Conservation (phyloP, 2,329 filamentous ascomycete genomes). For the Chaetomium sp. region DNA sequence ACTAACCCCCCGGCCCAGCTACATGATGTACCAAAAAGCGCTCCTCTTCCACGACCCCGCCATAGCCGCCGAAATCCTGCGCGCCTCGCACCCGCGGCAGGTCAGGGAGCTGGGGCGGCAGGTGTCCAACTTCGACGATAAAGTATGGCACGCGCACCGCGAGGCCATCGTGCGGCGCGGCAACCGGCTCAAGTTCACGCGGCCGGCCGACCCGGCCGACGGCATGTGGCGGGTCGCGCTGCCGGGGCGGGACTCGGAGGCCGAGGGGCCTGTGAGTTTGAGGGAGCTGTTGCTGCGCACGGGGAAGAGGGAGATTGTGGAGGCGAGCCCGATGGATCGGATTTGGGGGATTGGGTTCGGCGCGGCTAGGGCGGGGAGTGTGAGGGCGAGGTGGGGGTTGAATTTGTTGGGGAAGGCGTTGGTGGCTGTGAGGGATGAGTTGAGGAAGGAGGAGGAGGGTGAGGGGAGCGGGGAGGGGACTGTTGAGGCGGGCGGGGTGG, state of each 20-base stretch:
- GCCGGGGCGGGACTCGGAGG: not conserved
- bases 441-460: constrained; percentile 47
- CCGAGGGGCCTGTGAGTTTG: constrained; percentile 40
- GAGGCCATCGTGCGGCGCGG: constrained; percentile 58
- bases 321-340: constrained; percentile 61
- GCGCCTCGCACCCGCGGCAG: constrained; percentile 47
- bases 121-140: constrained; percentile 55
- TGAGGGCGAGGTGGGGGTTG: constrained; percentile 57
- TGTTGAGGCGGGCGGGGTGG: not conserved
- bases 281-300: constrained; percentile 56
- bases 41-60: constrained; percentile 50
- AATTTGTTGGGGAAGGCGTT: constrained; percentile 67
- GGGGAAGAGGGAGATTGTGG: constrained; percentile 61
- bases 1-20: constrained; percentile 39
- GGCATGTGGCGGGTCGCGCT: constrained; percentile 25
- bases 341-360: constrained; percentile 69
- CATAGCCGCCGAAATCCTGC: constrained; percentile 53
- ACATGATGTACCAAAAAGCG: constrained; percentile 60
- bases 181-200: constrained; percentile 62
- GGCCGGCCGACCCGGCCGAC: constrained; percentile 40
- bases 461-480: not conserved
- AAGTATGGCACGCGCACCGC: constrained; percentile 55
- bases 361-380: constrained; percentile 50
- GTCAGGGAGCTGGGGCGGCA: constrained; percentile 58
- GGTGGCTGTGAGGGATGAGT: constrained; percentile 55